phyloP scores from a whole-genome alignment of 192 early-diverging fungal species.

The Phycomyces nitens region DNA sequence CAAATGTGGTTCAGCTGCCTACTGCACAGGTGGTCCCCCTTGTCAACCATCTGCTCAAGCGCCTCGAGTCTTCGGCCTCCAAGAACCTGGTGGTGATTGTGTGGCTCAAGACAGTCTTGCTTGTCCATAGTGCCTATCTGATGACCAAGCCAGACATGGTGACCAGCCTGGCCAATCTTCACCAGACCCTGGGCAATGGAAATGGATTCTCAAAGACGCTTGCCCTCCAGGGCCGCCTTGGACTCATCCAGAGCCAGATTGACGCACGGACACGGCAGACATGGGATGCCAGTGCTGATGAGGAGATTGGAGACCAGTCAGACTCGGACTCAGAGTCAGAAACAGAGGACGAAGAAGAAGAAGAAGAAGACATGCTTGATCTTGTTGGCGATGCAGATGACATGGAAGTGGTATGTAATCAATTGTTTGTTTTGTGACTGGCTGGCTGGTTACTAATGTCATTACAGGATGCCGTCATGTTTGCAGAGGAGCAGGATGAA shows the following conservation, averaged over 20 bases:
- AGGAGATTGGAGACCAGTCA: background rate
- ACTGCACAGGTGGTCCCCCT: conserved; percentile 48
- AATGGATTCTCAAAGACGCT: conserved; percentile 44
- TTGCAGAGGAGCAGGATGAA: too few species aligned
- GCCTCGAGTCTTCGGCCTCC: conserved; percentile 47
- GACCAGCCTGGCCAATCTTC: conserved; percentile 47
- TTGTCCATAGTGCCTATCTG: conserved; percentile 52
- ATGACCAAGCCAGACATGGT: conserved; percentile 55
- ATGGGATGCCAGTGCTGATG: conserved; percentile 14
- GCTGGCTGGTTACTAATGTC: too few species aligned
- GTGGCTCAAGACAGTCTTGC: conserved; percentile 50
- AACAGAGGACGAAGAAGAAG: conserved; percentile 28
- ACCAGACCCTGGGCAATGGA: conserved; percentile 46
- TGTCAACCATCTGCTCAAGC: conserved; percentile 44
- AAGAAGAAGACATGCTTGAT: conserved; percentile 18
- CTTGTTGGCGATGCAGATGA: background rate
- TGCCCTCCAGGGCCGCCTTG: conserved; percentile 49
- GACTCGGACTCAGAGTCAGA: conserved; percentile 17
- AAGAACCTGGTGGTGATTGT: conserved; percentile 40
- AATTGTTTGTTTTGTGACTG: too few species aligned
- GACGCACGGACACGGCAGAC: conserved; percentile 33
- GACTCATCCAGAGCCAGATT: conserved; percentile 48
- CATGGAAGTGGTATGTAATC: too few species aligned
- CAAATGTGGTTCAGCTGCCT: conserved; percentile 47
- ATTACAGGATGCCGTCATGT: too few species aligned